Conservation (phyloP, 2,329 filamentous ascomycete species). For the Pseudocercospora vitis region DNA sequence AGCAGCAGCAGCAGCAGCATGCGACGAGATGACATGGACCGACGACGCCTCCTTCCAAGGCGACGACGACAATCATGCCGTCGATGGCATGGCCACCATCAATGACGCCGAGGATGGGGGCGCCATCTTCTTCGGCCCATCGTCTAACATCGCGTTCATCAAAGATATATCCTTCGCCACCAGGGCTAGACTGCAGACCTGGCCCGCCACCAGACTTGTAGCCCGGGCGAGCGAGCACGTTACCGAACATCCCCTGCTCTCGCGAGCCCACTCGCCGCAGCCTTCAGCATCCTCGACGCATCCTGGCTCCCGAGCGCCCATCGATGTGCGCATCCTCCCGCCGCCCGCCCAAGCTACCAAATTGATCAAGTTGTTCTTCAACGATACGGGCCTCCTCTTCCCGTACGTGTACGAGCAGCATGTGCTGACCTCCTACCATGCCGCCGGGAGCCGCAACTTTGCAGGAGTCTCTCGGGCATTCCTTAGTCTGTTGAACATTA, state of each 20-base stretch:
- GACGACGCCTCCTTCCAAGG: background rate
- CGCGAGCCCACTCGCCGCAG: background rate
- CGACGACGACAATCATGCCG: background rate
- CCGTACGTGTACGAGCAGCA: slow-evolving; percentile 9
- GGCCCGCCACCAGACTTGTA: too few relatives aligned
- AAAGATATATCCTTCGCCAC: background rate
- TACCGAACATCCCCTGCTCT: background rate
- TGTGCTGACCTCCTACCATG: background rate
- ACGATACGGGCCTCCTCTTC: slow-evolving; percentile 8
- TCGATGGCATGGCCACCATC: slow-evolving; percentile 8
- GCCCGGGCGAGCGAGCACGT: background rate
- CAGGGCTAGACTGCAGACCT: background rate
- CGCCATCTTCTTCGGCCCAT: slow-evolving; percentile 1
- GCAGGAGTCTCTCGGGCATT: background rate
- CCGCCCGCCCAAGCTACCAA: background rate
- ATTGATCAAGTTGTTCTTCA: slow-evolving; percentile 8
- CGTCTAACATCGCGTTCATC: slow-evolving; percentile 4
- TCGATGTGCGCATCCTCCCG: slow-evolving; percentile 2
- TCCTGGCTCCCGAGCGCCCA: background rate
- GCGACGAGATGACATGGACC: background rate
- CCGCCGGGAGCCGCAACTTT: background rate
- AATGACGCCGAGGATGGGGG: background rate
- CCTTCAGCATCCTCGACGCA: background rate
- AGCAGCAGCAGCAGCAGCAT: background rate
- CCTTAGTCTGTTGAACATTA: slow-evolving; percentile 4